A percentile compares a stretch with the other conserved stretches of the same genome.
Conservation (phyloP, 108 stramenopile species). For the Licmophora abbreviata region DNA sequence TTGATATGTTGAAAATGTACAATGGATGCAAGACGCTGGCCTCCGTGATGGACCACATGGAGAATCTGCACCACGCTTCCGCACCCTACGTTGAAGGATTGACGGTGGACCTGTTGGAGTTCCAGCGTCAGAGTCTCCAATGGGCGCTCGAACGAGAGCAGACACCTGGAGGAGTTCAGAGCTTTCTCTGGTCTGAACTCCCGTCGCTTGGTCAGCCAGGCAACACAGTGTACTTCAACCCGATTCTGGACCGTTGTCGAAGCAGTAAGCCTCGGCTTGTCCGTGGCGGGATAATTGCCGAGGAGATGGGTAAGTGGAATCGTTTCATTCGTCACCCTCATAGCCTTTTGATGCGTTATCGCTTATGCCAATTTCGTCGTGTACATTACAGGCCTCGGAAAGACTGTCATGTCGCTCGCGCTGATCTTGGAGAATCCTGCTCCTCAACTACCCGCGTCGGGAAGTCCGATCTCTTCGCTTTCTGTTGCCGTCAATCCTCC, state of each 20-base stretch:
- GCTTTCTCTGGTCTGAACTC: conserved; percentile 28
- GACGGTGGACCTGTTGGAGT: conserved; percentile 28
- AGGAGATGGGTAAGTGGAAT: conserved; percentile 32
- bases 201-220: conserved; percentile 4
- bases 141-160: conserved; percentile 40
- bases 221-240: conserved; percentile 21
- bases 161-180: conserved; percentile 16
- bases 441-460: conserved; percentile 19
- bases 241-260: conserved; percentile 16
- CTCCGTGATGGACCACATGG: conserved; percentile 19
- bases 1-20: too few relatives aligned
- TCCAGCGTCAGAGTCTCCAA: conserved; percentile 30
- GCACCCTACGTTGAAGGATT: conserved; percentile 15
- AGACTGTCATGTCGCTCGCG: conserved; percentile 38
- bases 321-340: neutral
- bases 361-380: too few relatives aligned
- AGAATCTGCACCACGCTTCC: conserved; percentile 33
- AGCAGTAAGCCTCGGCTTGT: conserved; percentile 7
- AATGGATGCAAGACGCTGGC: too few relatives aligned
- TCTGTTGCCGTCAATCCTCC: neutral
- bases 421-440: conserved; percentile 40
- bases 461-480: conserved; percentile 11
- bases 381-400: conserved; percentile 9
- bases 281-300: conserved; percentile 37
- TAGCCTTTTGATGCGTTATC: conserved; percentile 2